Percentiles rank a stretch among this genome's conserved stretches.
Conservation (phyloP, 1,284 basidiomycete species). For the Marasmius oreades region DNA sequence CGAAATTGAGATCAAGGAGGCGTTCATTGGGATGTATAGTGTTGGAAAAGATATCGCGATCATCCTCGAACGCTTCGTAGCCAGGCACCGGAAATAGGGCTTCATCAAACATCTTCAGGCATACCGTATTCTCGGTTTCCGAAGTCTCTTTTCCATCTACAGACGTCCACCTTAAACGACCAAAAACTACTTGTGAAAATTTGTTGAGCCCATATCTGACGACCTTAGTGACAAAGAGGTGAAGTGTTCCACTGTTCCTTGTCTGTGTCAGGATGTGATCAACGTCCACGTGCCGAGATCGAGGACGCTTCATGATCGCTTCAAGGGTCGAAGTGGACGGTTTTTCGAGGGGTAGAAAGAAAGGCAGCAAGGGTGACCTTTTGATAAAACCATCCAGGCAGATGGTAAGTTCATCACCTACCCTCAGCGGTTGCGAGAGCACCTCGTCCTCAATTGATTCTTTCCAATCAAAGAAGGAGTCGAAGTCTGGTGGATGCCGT, state of each 20-base stretch:
- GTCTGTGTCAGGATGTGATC: not conserved
- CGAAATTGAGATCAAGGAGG: not conserved
- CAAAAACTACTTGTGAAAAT: conserved; percentile 11
- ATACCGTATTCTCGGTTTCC: not conserved
- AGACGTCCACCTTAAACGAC: not conserved
- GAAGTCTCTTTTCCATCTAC: not conserved
- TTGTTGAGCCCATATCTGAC: not conserved
- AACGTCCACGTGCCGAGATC: not conserved
- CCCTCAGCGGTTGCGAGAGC: not conserved
- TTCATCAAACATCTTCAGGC: no score
- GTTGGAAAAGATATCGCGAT: not conserved
- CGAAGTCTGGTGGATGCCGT: not conserved
- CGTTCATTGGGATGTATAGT: not conserved
- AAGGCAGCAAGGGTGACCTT: not conserved
- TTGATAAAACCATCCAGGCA: not conserved
- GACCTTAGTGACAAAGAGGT: conserved; percentile 1
- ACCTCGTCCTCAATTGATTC: not conserved
- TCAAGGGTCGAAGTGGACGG: not conserved
- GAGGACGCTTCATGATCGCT: not conserved
- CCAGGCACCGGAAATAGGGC: no score
- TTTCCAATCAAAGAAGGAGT: conserved; percentile 9
- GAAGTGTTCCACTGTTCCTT: not conserved
- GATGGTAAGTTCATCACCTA: not conserved
- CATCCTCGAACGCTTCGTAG: no score
- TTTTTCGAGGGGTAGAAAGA: not conserved